Percentiles rank a stretch among this genome's conserved stretches.
These are phyloP conservation scores for Boletus insuetus DNA, from an alignment of 768 basidiomycete species.

Conservation along the genomic window DNA sequence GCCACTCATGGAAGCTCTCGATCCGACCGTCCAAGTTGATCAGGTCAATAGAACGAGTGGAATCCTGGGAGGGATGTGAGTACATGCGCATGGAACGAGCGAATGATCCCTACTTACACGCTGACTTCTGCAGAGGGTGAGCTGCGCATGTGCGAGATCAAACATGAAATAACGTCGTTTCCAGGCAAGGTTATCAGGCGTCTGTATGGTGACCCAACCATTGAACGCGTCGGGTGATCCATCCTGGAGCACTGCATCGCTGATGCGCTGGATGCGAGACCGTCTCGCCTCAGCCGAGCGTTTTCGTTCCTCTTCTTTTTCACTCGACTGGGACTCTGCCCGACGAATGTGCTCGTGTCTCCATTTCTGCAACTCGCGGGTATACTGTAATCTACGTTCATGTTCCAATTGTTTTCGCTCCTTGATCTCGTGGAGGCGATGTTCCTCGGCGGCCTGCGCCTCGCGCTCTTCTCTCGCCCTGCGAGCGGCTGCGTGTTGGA, in stretches of 20 bases:
- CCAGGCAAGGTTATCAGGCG: slow-evolving; percentile 53
- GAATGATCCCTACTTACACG: slow-evolving; percentile 36
- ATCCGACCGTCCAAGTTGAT: slow-evolving; percentile 48
- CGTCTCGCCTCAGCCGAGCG: slow-evolving; percentile 37
- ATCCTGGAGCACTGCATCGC: slow-evolving; percentile 42
- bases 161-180: slow-evolving; percentile 65
- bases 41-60: slow-evolving; percentile 26
- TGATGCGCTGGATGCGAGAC: slow-evolving; percentile 45
- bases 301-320: slow-evolving; percentile 41
- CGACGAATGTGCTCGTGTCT: slow-evolving; percentile 45
- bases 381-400: slow-evolving; percentile 49
- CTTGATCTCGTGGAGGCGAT: slow-evolving; percentile 41
- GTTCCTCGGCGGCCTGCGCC: slow-evolving; percentile 46
- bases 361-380: slow-evolving; percentile 52
- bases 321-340: slow-evolving; percentile 43
- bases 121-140: slow-evolving; percentile 51
- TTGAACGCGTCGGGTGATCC: slow-evolving; percentile 38
- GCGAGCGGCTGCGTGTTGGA: slow-evolving; percentile 36
- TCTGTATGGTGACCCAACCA: slow-evolving; percentile 65
- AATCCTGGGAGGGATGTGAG: slow-evolving; percentile 26
- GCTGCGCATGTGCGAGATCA: slow-evolving; percentile 36
- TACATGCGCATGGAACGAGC: not conserved
- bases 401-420: slow-evolving; percentile 46
- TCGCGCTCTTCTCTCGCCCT: slow-evolving; percentile 37
- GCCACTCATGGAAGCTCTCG: slow-evolving; percentile 54